phyloP scores from a whole-genome alignment of 2,329 filamentous ascomycete genomes.

The Microascus cirrosus region DNA sequence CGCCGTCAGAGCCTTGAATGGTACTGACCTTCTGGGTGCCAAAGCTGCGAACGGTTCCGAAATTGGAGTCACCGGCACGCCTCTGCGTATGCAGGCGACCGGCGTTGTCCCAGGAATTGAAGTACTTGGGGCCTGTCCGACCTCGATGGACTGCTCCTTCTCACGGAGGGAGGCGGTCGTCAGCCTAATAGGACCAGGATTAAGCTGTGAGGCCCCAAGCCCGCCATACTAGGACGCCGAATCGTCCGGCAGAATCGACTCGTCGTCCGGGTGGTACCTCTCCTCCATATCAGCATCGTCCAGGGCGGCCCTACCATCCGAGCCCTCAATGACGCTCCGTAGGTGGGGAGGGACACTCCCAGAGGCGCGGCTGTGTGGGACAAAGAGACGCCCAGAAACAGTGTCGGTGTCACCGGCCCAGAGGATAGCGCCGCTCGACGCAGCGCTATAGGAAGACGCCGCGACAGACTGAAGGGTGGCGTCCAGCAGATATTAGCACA shows the following conservation, averaged over 20 bases:
- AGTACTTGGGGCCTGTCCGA: background rate
- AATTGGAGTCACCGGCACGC: background rate
- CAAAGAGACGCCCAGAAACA: background rate
- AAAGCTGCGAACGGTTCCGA: background rate
- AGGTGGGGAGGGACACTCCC: conserved; percentile 1
- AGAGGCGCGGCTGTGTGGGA: background rate
- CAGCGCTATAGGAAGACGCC: background rate
- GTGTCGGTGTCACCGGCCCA: background rate
- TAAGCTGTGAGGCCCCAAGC: background rate
- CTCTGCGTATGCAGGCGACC: background rate
- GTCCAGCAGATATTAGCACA: background rate
- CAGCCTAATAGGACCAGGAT: background rate
- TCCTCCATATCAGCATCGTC: background rate
- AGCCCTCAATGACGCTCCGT: background rate
- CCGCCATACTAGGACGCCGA: background rate
- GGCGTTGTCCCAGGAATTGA: background rate
- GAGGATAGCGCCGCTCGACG: background rate
- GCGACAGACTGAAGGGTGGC: background rate
- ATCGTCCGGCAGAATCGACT: background rate
- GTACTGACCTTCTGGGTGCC: background rate
- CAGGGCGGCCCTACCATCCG: background rate
- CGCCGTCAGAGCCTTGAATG: background rate
- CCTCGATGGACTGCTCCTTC: background rate
- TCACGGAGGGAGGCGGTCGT: background rate
- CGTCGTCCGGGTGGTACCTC: background rate